Evolutionary conservation across 495 filamentous ascomycete species (phyloP).

Genomic region (Penicillium paradoxum): DNA sequence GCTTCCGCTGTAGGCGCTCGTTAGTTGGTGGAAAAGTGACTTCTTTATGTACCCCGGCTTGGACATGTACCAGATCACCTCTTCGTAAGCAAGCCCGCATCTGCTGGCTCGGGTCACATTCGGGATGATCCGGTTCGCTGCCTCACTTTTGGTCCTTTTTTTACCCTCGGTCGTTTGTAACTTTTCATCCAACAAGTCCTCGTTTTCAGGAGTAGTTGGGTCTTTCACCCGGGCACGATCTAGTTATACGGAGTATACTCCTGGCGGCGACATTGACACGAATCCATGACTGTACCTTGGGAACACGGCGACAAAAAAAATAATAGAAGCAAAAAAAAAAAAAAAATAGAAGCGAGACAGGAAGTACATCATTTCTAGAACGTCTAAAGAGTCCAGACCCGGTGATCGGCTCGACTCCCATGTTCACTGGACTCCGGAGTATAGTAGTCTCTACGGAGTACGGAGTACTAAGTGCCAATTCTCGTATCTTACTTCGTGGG

Average conservation of each 20-base stretch:
- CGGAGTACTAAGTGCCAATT: not conserved
- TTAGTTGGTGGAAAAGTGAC: not conserved
- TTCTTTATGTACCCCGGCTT: slow-evolving; percentile 5
- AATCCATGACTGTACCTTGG: not conserved
- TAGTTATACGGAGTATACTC: not conserved
- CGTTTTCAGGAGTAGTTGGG: not conserved
- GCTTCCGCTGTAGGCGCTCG: slow-evolving; percentile 15
- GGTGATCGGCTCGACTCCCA: slow-evolving; percentile 5
- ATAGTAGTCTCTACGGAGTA: slow-evolving; percentile 11
- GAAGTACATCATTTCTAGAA: not conserved
- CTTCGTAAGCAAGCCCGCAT: slow-evolving; percentile 4
- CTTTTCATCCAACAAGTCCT: slow-evolving; percentile 7
- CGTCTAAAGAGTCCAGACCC: slow-evolving; percentile 9
- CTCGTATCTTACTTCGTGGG: slow-evolving; percentile 9
- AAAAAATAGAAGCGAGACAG: not conserved
- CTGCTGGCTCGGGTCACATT: slow-evolving; percentile 18
- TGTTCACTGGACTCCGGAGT: not conserved
- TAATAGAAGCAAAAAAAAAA: not conserved
- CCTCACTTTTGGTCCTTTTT: slow-evolving; percentile 34
- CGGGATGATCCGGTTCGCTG: slow-evolving; percentile 43
- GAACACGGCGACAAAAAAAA: not conserved
- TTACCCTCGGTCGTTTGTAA: slow-evolving; percentile 3
- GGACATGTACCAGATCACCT: not conserved
- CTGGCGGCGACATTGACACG: not conserved
- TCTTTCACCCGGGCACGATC: not conserved